A percentile compares a stretch with the other conserved stretches of the same genome.
Conservation (phyloP, 345 rosid species). For the Raphanus raphanistrum region DNA sequence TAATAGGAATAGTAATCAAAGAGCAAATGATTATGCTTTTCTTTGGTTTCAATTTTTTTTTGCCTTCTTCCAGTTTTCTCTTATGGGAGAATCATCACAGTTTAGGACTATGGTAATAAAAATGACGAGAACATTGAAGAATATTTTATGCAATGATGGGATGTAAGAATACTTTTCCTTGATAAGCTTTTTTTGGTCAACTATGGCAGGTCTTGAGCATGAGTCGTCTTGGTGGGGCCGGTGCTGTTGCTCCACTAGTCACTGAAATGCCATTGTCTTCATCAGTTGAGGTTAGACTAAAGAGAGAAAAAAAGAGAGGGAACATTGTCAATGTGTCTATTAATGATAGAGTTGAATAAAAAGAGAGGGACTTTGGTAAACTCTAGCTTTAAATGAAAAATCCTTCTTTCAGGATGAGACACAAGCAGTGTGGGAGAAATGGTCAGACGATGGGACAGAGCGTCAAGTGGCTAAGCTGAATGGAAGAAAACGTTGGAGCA, state of each 20-base stretch:
- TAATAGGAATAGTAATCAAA: conserved; percentile 15
- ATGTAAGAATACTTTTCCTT: conserved; percentile 6
- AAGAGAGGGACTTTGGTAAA: not conserved
- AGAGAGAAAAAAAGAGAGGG: not conserved
- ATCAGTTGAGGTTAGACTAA: conserved; percentile 69
- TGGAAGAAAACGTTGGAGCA: conserved; percentile 98
- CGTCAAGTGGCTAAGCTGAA: conserved; percentile 93
- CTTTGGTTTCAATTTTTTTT: conserved; percentile 27
- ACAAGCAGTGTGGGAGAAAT: conserved; percentile 94
- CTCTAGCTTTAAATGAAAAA: conserved; percentile 3
- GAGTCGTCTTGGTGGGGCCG: conserved; percentile 97
- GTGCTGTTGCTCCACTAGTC: conserved; percentile 98
- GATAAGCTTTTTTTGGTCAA: conserved; percentile 25
- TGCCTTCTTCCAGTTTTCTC: conserved; percentile 12
- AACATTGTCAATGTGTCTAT: not conserved
- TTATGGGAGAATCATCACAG: conserved; percentile 6
- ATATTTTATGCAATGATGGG: conserved; percentile 19
- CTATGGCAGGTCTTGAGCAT: conserved; percentile 84
- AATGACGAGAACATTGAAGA: conserved; percentile 22
- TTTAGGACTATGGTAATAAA: conserved; percentile 12
- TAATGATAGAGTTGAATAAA: conserved; percentile 2
- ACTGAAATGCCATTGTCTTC: conserved; percentile 79
- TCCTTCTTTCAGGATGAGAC: conserved; percentile 60
- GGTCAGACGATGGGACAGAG: conserved; percentile 94
- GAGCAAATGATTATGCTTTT: conserved; percentile 26